Base-by-base conservation (phyloP, 768 basidiomycete genomes). In the Amanita jacksonii region DNA sequence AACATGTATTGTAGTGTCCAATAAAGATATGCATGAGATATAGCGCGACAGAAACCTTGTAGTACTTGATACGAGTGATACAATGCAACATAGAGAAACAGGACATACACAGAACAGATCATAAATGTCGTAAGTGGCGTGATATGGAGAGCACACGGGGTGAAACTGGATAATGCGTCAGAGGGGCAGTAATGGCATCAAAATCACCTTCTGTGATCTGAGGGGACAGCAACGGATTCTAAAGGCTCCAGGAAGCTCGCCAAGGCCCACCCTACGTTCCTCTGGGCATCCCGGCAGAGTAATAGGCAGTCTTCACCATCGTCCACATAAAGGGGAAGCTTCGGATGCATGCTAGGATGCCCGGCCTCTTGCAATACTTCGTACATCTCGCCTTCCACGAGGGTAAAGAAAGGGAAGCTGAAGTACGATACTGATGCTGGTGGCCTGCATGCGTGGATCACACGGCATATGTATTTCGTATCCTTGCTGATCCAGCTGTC, bases 191-290 rank as follows among this genome's bases (percentile, higher is more conserved):
- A 38, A 35, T n/a, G 23, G 18, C 28, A 9, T 32, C 13, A 33
- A 16, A 20, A 23, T 43, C 41, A 43, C 18, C 19, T 35, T 27
- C 44, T 35, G 27, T 30, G 24, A 13, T 45, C 28, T n/a, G 19
- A 24, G 3, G 38, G 6, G 10, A 27, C 16, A 20, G 12, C 15
- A 49, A 27, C 16, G n/a, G 12, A 13, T 49, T 69, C 71, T 46
- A 79, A 53, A 7, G 83, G 83, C 20, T 80, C 69, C 57, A 89
- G 59, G 61, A 87, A 90, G 57, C 86, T 88, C 27, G 86, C 86
- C 49, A 90, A 58, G 3, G 81, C 80, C 87, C 87, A 89, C 0
- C 86, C 86, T 13, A 88, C 70, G 8, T 71, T 66, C 8, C 74
- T 73, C 3, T 49, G 44, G 25, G 54, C 58, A 57, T 81, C 75